Conservation (phyloP, 169 alveolate species). For the Plasmodium vivax region DNA sequence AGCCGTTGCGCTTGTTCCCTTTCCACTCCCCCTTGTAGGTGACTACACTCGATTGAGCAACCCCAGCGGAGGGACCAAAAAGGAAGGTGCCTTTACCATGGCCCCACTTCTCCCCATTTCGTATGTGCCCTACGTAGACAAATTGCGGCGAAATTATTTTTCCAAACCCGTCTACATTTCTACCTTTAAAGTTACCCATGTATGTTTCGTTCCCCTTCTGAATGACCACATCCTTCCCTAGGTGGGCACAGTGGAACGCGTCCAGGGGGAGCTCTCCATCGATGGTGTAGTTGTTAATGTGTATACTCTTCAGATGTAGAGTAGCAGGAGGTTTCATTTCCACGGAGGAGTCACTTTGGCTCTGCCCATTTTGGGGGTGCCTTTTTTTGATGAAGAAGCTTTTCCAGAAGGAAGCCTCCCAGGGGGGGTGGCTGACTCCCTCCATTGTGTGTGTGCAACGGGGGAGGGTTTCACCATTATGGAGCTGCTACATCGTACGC, state of each 20-base stretch:
- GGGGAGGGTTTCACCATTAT: background rate
- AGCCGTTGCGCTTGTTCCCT: conserved; percentile 37
- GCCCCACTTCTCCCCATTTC: background rate
- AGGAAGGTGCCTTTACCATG: background rate
- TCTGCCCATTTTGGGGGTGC: background rate
- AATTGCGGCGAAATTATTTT: conserved; percentile 7
- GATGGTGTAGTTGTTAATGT: background rate
- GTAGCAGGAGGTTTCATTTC: background rate
- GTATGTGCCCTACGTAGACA: conserved; percentile 22
- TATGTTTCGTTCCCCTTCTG: background rate
- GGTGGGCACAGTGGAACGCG: background rate
- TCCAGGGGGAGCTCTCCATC: conserved; percentile 17
- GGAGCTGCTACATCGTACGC: background rate
- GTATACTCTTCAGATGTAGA: conserved; percentile 16
- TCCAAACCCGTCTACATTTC: conserved; percentile 26
- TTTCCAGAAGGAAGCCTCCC: conserved; percentile 26
- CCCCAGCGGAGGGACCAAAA: background rate
- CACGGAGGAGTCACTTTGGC: background rate
- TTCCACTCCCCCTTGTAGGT: conserved; percentile 28
- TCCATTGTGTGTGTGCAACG: background rate
- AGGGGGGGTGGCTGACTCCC: background rate
- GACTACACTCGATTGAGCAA: background rate
- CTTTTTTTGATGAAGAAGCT: conserved; percentile 2
- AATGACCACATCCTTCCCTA: background rate
- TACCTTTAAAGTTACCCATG: conserved; percentile 3